A percentile compares a stretch with the other conserved stretches of the same genome.
phyloP scores from a whole-genome alignment of 2,329 filamentous ascomycete species.

The Colletotrichum sp. region DNA sequence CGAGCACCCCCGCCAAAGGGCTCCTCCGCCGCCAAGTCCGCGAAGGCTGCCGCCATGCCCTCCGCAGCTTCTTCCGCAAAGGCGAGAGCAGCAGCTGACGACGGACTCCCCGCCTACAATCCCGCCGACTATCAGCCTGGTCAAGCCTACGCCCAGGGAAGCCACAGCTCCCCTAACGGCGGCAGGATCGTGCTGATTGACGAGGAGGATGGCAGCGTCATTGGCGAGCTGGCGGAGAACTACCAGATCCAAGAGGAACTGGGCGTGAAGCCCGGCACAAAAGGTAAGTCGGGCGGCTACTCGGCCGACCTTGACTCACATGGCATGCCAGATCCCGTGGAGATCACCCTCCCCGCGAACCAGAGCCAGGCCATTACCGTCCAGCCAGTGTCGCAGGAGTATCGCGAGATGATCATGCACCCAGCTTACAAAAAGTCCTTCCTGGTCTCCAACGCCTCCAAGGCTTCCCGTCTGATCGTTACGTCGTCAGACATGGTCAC shows the following conservation, averaged over 20 bases:
- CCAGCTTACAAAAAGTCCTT: slow-evolving; percentile 91
- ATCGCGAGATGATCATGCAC: slow-evolving; percentile 79
- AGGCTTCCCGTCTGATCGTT: slow-evolving; percentile 89
- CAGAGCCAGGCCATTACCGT: slow-evolving; percentile 70
- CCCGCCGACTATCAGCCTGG: slow-evolving; percentile 81
- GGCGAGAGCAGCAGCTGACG: slow-evolving; percentile 33
- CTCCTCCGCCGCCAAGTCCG: slow-evolving; percentile 7
- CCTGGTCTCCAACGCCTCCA: slow-evolving; percentile 84
- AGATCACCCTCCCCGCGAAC: slow-evolving; percentile 75
- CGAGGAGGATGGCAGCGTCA: slow-evolving; percentile 94
- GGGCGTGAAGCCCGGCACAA: slow-evolving; percentile 82
- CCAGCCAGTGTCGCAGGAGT: slow-evolving; percentile 70
- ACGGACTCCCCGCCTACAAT: slow-evolving; percentile 72
- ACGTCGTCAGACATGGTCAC: slow-evolving; percentile 83
- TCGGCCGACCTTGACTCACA: slow-evolving; percentile 21
- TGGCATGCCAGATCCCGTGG: slow-evolving; percentile 69
- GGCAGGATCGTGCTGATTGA: slow-evolving; percentile 92
- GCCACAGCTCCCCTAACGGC: slow-evolving; percentile 58
- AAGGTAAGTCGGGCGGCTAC: slow-evolving; percentile 81
- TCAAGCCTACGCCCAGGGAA: slow-evolving; percentile 74
- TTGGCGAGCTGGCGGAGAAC: slow-evolving; percentile 86
- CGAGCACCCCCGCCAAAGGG: slow-evolving; percentile 69
- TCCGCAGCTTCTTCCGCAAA: slow-evolving; percentile 28
- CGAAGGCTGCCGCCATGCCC: slow-evolving; percentile 12
- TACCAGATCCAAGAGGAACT: slow-evolving; percentile 82